These are phyloP conservation scores for Backusella luteola DNA, from an alignment of 192 early-diverging fungal species.

Conservation along the genomic window DNA sequence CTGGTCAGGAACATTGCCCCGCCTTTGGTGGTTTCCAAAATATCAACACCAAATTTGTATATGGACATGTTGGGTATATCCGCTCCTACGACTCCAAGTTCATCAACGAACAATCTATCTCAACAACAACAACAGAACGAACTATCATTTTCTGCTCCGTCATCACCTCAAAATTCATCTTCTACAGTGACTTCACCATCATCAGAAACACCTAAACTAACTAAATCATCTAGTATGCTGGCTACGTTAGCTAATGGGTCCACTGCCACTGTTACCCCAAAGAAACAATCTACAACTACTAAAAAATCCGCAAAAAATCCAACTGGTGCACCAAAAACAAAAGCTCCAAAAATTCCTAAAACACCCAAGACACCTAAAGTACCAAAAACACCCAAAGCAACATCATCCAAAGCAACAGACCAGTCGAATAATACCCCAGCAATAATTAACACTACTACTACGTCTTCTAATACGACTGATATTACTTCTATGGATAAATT, in stretches of 20 bases:
- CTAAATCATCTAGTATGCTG: constrained; percentile 6
- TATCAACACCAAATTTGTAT: constrained; percentile 32
- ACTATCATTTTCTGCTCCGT: background rate
- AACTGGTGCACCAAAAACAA: background rate
- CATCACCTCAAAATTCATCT: background rate
- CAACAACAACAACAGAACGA: background rate
- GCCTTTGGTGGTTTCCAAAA: constrained; percentile 24
- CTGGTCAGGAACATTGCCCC: constrained; percentile 23
- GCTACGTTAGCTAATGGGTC: background rate
- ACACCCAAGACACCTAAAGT: background rate
- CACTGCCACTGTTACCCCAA: background rate
- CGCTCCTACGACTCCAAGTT: background rate
- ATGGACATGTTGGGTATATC: constrained; percentile 12
- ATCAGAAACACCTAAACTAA: background rate
- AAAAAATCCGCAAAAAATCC: background rate
- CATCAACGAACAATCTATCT: background rate
- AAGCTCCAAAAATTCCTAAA: background rate
- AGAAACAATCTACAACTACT: background rate
- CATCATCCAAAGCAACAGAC: background rate
- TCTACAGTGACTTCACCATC: background rate
- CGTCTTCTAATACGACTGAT: background rate
- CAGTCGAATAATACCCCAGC: background rate
- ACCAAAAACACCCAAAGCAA: background rate
- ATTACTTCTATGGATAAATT: background rate
- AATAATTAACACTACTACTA: background rate